Evolutionary conservation across 2,329 filamentous ascomycete genomes (phyloP), one percentile per base, ranked within the genome.

Genomic region (Colletotrichum sojae): DNA sequence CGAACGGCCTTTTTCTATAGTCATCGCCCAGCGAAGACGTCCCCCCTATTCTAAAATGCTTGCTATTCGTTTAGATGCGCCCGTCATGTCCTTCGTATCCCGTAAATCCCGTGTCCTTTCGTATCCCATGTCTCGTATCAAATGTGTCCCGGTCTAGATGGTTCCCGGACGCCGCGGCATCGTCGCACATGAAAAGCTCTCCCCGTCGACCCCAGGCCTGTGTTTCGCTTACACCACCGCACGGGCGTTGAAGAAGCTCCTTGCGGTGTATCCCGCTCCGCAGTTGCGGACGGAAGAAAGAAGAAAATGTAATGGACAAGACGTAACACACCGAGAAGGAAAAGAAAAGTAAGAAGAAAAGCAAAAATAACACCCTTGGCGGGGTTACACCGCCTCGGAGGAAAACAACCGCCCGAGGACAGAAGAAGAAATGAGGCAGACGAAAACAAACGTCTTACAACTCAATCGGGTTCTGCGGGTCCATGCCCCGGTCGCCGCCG

Each of bases 11-110:
- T 31, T 5, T 51, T 56, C 60, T 53, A 25, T 16, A n/a, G 15
- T 57, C 31, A 53, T 68, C 65, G 61, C 22, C 61, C 65, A 68
- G 65, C 65, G 54, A 62, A 22, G 6, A 13, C 5, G 22, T 10
- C 16, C 56, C 16, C 56, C 25, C 15, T 49, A 59, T 5, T 59
- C 56, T 59, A 49, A 59, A 20, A 40, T 45, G 13, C 15, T 18
- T 13, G 43, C 22, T 18, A 20, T 48, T 16, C 40, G 40, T 48
- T 16, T 12, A 16, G 36, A 51, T 31, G 1, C 57, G 18, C n/a
- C 27, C 22, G 15, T 60, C 45, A 39, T n/a, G 22, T 49, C 43
- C 55, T n/a, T 49, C 56, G 27, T 59, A 5, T 59, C 18, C 56
- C 51, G 27, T 54, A n/a, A 16, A 16, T 31, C 51, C 27, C 56